These are phyloP conservation scores for Nemania sp. DNA, from an alignment of 2,329 filamentous ascomycete species.

Conservation along the genomic window DNA sequence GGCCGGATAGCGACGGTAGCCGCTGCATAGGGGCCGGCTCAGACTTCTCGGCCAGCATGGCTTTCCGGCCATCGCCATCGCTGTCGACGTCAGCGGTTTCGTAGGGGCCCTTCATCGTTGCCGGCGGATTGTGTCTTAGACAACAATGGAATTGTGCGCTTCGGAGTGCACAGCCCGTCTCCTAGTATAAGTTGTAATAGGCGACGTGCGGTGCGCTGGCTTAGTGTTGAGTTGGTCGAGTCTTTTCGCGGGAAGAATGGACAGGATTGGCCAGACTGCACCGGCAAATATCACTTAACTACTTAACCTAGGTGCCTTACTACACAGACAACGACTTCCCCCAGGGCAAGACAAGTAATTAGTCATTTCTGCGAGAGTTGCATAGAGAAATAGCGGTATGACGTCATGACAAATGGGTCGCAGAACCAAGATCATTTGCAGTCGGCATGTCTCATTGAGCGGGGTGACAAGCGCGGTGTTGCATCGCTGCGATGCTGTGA, in stretches of 20 bases:
- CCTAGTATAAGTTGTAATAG: too few relatives aligned
- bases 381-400: slow-evolving; percentile 14
- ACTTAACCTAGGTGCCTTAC: too few relatives aligned
- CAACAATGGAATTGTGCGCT: too few relatives aligned
- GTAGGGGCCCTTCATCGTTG: background rate
- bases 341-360: too few relatives aligned
- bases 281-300: background rate
- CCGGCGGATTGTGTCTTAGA: background rate
- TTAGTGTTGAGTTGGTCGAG: background rate
- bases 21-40: background rate
- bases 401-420: background rate
- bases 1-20: background rate
- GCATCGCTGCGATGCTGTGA: too few relatives aligned
- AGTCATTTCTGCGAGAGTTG: too few relatives aligned
- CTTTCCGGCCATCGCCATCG: background rate
- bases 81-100: background rate
- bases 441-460: too few relatives aligned
- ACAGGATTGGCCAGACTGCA: background rate
- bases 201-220: too few relatives aligned
- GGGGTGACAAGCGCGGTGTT: too few relatives aligned
- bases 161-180: too few relatives aligned
- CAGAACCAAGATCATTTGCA: too few relatives aligned
- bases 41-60: background rate
- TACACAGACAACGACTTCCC: too few relatives aligned
- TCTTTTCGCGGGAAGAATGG: background rate